Evolutionary conservation across 1,284 basidiomycete species (phyloP), one percentile per base, ranked within the genome.

Genomic region (Austroboletus novae-zelandiae): DNA sequence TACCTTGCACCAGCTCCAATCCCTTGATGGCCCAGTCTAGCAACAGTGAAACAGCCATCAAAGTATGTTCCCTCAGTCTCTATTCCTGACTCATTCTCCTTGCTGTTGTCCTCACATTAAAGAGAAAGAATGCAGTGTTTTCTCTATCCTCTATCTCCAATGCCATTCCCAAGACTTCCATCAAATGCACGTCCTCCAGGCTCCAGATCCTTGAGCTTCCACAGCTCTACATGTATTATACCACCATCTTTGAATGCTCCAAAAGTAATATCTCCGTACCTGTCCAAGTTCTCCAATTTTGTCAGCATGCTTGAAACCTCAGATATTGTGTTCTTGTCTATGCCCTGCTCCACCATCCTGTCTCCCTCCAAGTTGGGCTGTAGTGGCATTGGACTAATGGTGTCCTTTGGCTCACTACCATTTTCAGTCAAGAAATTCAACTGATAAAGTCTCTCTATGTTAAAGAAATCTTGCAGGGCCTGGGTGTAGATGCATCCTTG

Each of bases 261-360:
- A 79, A 80, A 14, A 71, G 68, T 20, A 75, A 73, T 5, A 64
- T 80, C 10, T 86, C 89, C 58, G 68, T 75, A 0, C 74, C 85
- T 3, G 86, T 85, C 5, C 63, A 89, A 91, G 58, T 91, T 91
- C 57, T 72, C 75, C 0, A 89, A 91, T 55, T 71, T 91, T 2
- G 62, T 87, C 1, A 78, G 79, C 20, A 70, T 91, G 49, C 71
- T 91, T 32, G 89, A 91, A 66, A 86, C 84, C 8, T 74, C 78
- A 4, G 89, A 88, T 4, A 71, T 91, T 1, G 69, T 88, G 7
- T 71, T 74, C 2, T 61, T 74, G 9, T 66, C 71, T 4, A 51
- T 59, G 7, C 44, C 64, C 31, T 55, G 50, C 20, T 36, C 54
- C 18, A 20, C 54, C 1, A 60, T 81, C 7, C 67, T 74, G 15